Evolutionary conservation across 768 basidiomycete species (phyloP).

Genomic region (Podaxis sp.): DNA sequence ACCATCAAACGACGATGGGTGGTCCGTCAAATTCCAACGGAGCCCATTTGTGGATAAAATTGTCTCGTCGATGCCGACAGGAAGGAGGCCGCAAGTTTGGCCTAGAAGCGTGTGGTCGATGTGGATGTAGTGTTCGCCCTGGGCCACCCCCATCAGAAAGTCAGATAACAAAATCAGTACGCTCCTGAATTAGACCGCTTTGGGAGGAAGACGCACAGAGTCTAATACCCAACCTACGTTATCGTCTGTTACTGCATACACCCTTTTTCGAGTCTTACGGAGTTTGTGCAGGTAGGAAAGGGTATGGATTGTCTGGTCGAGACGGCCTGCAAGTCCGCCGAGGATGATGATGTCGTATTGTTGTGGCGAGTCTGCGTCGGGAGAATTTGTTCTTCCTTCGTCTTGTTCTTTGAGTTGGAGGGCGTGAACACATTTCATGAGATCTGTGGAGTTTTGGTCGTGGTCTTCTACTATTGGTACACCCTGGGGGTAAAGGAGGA

Average conservation of each 20-base stretch:
- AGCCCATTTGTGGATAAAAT: slow-evolving; percentile 81
- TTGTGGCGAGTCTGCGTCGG: slow-evolving; percentile 10
- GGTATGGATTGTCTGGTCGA: slow-evolving; percentile 93
- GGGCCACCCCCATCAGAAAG: background rate
- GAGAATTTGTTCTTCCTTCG: slow-evolving; percentile 37
- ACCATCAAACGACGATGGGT: slow-evolving; percentile 78
- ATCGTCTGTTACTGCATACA: slow-evolving; percentile 86
- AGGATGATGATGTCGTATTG: slow-evolving; percentile 74
- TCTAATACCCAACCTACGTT: slow-evolving; percentile 90
- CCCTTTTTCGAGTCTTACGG: slow-evolving; percentile 51
- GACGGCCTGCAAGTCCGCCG: slow-evolving; percentile 85
- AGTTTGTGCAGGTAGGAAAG: slow-evolving; percentile 84
- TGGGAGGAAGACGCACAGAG: slow-evolving; percentile 41
- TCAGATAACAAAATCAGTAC: background rate
- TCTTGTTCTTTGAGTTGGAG: slow-evolving; percentile 56
- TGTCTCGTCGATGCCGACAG: slow-evolving; percentile 79
- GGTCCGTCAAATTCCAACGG: slow-evolving; percentile 78
- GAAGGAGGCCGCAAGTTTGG: slow-evolving; percentile 91
- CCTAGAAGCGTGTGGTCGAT: slow-evolving; percentile 77
- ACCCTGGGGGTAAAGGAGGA: slow-evolving; percentile 41
- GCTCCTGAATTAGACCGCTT: background rate
- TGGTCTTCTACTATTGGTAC: slow-evolving; percentile 66
- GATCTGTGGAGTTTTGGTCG: slow-evolving; percentile 86
- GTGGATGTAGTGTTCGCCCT: slow-evolving; percentile 83
- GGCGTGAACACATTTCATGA: slow-evolving; percentile 85